Conservation (phyloP, 495 filamentous ascomycete species). For the Daldinia loculata region DNA sequence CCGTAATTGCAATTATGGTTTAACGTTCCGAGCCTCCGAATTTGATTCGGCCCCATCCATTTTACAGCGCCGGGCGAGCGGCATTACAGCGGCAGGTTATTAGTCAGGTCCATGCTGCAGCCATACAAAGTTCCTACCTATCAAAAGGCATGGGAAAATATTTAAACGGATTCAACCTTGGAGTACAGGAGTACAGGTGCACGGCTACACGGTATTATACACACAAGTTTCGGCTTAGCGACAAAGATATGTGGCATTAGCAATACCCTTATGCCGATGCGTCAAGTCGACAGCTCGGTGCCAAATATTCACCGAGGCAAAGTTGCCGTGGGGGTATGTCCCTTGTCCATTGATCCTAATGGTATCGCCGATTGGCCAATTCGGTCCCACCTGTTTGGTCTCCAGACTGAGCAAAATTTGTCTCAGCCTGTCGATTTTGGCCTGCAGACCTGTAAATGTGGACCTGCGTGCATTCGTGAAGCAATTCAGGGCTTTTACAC, state of each 20-base stretch:
- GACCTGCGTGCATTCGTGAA: constrained; percentile 37
- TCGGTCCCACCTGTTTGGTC: constrained; percentile 38
- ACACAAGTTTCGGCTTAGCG: background rate
- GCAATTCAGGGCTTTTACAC: constrained; percentile 37
- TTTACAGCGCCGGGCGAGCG: constrained; percentile 36
- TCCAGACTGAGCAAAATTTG: constrained; percentile 44
- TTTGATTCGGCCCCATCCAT: constrained; percentile 34
- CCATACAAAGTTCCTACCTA: constrained; percentile 1
- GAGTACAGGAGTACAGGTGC: background rate
- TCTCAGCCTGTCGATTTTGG: constrained; percentile 41
- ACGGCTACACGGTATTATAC: background rate
- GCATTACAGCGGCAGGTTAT: constrained; percentile 21
- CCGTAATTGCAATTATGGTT: constrained; percentile 1
- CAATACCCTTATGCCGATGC: constrained; percentile 31
- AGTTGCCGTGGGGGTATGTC: constrained; percentile 30
- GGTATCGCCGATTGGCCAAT: constrained; percentile 41
- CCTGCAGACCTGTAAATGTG: constrained; percentile 44
- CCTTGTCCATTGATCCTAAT: constrained; percentile 20
- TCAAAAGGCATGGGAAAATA: background rate
- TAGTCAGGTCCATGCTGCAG: constrained; percentile 10
- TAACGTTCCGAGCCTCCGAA: constrained; percentile 42
- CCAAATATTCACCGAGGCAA: constrained; percentile 41
- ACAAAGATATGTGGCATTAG: constrained; percentile 15
- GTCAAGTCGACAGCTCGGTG: constrained; percentile 18
- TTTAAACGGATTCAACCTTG: background rate